phyloP scores from a whole-genome alignment of 148 eudicot species.

The Cornus florida region DNA sequence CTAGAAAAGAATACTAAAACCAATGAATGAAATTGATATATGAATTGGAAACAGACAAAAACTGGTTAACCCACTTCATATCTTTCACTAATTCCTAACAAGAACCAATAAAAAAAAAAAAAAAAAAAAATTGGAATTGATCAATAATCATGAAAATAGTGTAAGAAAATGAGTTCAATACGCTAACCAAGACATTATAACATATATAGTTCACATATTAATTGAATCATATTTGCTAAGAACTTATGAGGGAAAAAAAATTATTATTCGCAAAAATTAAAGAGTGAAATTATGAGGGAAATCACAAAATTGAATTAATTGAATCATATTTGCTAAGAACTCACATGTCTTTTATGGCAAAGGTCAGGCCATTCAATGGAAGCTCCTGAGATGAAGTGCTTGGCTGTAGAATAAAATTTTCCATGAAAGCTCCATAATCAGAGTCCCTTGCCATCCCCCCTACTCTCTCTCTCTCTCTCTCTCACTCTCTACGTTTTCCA shows the following conservation, averaged over 20 bases:
- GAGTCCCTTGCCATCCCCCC: constrained; percentile 35
- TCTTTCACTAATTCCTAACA: not conserved
- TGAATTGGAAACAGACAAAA: not conserved
- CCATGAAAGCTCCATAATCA: constrained; percentile 73
- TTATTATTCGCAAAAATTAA: not conserved
- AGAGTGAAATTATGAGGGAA: not conserved
- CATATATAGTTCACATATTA: not conserved
- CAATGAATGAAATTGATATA: not conserved
- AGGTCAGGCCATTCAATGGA: constrained; percentile 69
- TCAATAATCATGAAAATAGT: not conserved
- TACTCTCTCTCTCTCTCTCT: constrained; percentile 21
- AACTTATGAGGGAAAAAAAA: no score
- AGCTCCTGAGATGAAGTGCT: constrained; percentile 39
- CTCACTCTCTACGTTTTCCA: not conserved
- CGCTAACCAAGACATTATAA: no score
- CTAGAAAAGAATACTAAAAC: not conserved
- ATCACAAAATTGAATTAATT: no score
- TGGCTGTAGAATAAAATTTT: constrained; percentile 52
- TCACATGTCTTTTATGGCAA: constrained; percentile 90
- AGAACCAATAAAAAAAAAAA: no score
- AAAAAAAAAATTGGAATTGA: no score
- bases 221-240: no score
- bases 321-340: constrained; percentile 11
- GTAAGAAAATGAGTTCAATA: no score
- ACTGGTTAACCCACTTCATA: not conserved